A percentile compares a stretch with the other conserved stretches of the same genome.
These are phyloP conservation scores for Endoconidiophora laricicola DNA, from an alignment of 2,329 filamentous ascomycete species.

Conservation along the genomic window DNA sequence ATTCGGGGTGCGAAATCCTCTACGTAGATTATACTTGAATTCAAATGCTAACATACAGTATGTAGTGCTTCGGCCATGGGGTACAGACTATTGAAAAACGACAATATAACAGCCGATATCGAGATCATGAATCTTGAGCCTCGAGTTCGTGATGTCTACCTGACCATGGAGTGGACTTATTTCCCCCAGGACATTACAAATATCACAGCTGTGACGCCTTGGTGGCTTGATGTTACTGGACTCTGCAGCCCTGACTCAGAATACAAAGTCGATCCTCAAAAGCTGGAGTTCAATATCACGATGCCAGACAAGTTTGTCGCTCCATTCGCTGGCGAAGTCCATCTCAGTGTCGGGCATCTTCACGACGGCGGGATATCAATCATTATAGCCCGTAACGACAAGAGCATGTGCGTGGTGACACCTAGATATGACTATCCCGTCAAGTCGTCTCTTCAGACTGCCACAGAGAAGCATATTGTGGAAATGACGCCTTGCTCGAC, in stretches of 20 bases:
- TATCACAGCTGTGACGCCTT: slow-evolving; percentile 11
- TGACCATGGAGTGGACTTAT: slow-evolving; percentile 16
- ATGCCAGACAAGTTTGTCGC: slow-evolving; percentile 1
- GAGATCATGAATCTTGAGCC: slow-evolving; percentile 16
- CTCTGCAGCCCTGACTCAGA: slow-evolving; percentile 13
- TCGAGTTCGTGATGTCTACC: slow-evolving; percentile 10
- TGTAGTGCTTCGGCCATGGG: slow-evolving; percentile 8
- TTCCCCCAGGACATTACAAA: slow-evolving; percentile 6
- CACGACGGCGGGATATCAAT: slow-evolving; percentile 1
- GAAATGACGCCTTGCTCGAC: no score
- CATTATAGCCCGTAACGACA: background rate
- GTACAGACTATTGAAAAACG: slow-evolving; percentile 14
- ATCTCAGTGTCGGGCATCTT: slow-evolving; percentile 1
- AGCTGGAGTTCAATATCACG: background rate
- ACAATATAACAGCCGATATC: slow-evolving; percentile 9
- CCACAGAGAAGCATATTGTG: no score
- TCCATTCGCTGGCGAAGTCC: slow-evolving; percentile 2
- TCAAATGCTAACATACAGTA: no score
- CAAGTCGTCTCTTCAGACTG: no score
- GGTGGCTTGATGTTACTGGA: slow-evolving; percentile 18
- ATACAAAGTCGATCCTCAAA: slow-evolving; percentile 8
- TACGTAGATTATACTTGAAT: no score
- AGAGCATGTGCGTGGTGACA: background rate
- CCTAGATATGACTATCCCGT: no score
- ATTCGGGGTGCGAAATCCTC: slow-evolving; percentile 12